phyloP scores from a whole-genome alignment of 2,329 filamentous ascomycete genomes.

The Fusarium nisikadoi region DNA sequence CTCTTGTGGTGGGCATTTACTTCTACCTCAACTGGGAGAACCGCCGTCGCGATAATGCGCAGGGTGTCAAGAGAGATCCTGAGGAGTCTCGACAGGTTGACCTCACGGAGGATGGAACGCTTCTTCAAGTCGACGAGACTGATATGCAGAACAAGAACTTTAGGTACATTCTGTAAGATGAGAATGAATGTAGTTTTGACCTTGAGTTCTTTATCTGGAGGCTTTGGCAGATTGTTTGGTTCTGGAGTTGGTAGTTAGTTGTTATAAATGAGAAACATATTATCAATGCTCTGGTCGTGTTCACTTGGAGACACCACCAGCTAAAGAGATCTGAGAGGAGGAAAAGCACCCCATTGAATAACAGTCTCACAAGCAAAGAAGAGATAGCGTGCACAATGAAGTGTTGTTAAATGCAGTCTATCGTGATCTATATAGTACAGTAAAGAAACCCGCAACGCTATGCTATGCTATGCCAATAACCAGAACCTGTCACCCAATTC shows the following conservation, averaged over 20 bases:
- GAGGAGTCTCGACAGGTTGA: constrained; percentile 7
- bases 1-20: not conserved
- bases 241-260: not conserved
- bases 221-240: too few relatives aligned
- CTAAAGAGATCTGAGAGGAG: fast-evolving
- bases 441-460: too few relatives aligned
- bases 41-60: constrained; percentile 4
- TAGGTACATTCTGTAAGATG: not conserved
- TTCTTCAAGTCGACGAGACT: constrained; percentile 7
- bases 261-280: fast-evolving
- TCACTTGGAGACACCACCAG: fast-evolving
- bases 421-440: not conserved
- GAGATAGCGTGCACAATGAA: fast-evolving
- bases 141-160: constrained; percentile 13
- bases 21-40: constrained; percentile 7
- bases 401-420: fast-evolving
- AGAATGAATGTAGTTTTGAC: fast-evolving
- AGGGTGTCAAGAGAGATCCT: constrained; percentile 7
- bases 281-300: not conserved
- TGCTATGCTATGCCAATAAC: not conserved
- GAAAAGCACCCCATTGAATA: fast-evolving
- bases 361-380: fast-evolving
- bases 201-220: too few relatives aligned
- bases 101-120: not conserved
- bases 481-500: fast-evolving